Conservation (phyloP, 495 filamentous ascomycete genomes). For the Pseudomonodictys pantanalensis region DNA sequence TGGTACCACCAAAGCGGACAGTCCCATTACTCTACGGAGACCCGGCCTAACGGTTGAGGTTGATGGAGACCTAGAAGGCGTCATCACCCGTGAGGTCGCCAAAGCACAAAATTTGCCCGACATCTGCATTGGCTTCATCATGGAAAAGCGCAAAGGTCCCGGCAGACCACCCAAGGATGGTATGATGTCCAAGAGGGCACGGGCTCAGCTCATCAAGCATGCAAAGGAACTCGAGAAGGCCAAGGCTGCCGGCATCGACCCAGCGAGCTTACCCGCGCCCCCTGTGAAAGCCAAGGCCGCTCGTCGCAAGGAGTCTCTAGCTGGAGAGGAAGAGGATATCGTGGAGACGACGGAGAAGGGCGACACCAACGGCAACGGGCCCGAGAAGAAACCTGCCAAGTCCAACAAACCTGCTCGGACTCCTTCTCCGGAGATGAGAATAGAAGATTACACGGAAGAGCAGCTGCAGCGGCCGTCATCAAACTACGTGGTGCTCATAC, state of each 20-base stretch:
- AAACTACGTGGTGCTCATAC: conserved; percentile 88
- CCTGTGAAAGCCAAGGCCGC: conserved; percentile 14
- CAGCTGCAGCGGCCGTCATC: conserved; percentile 78
- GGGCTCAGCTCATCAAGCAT: conserved; percentile 63
- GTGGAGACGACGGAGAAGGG: conserved; percentile 19
- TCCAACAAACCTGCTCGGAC: conserved; percentile 61
- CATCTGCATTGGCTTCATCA: conserved; percentile 8
- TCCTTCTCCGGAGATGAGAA: conserved; percentile 68
- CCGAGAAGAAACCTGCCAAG: conserved; percentile 60
- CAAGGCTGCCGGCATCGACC: conserved; percentile 43
- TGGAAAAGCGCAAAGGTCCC: conserved; percentile 66
- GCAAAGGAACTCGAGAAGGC: conserved; percentile 42
- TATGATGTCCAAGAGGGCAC: conserved; percentile 84
- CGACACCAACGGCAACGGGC: conserved; percentile 41
- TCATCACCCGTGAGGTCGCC: conserved; percentile 20
- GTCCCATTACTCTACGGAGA: neutral
- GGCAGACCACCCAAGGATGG: conserved; percentile 89
- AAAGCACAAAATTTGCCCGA: conserved; percentile 14
- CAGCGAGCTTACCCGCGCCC: conserved; percentile 10
- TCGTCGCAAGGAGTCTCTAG: conserved; percentile 25
- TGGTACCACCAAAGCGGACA: too few species aligned
- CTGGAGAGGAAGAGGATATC: conserved; percentile 21
- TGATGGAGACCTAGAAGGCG: conserved; percentile 1
- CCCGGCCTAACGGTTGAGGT: conserved; percentile 5
- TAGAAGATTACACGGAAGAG: conserved; percentile 76